phyloP scores from a whole-genome alignment of 2,329 filamentous ascomycete species.

The Penicillium sp. region DNA sequence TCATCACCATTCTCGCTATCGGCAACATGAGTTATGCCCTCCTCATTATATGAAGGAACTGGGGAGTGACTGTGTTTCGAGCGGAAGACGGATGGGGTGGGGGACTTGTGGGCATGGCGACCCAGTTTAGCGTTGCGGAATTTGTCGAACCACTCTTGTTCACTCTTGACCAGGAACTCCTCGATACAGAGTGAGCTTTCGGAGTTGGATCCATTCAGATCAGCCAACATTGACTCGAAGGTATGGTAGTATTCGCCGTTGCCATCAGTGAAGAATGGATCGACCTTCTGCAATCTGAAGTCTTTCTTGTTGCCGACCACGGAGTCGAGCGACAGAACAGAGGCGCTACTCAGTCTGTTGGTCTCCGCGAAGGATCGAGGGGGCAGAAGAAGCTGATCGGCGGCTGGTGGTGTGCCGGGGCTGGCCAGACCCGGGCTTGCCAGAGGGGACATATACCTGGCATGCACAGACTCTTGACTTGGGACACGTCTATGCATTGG shows the following conservation, averaged over 20 bases:
- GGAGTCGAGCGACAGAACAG: slow-evolving; percentile 56
- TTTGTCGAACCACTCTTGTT: slow-evolving; percentile 65
- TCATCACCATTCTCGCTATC: slow-evolving; percentile 38
- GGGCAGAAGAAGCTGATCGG: slow-evolving; percentile 33
- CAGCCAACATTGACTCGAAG: slow-evolving; percentile 58
- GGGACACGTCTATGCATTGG: slow-evolving; percentile 6
- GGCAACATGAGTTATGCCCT: slow-evolving; percentile 28
- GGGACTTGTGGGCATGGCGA: slow-evolving; percentile 46
- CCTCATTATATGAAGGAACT: slow-evolving; percentile 42
- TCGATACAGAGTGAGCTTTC: slow-evolving; percentile 63
- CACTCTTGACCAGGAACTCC: slow-evolving; percentile 63
- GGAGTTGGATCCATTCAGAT: slow-evolving; percentile 58
- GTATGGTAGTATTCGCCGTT: slow-evolving; percentile 61
- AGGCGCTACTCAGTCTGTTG: slow-evolving; percentile 43
- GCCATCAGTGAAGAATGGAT: slow-evolving; percentile 66
- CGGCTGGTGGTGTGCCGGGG: slow-evolving; percentile 28
- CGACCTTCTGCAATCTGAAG: slow-evolving; percentile 64
- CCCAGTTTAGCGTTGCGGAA: slow-evolving; percentile 61
- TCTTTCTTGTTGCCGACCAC: slow-evolving; percentile 62
- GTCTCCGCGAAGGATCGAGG: slow-evolving; percentile 28
- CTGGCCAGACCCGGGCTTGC: slow-evolving; percentile 15
- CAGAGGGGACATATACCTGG: slow-evolving; percentile 20
- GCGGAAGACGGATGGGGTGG: slow-evolving; percentile 35
- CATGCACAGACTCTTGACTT: slow-evolving; percentile 26
- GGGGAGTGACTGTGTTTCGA: slow-evolving; percentile 36